A percentile compares a stretch with the other conserved stretches of the same genome.
phyloP scores from a whole-genome alignment of 2,329 filamentous ascomycete genomes.

The Verticillium nonalfalfae region DNA sequence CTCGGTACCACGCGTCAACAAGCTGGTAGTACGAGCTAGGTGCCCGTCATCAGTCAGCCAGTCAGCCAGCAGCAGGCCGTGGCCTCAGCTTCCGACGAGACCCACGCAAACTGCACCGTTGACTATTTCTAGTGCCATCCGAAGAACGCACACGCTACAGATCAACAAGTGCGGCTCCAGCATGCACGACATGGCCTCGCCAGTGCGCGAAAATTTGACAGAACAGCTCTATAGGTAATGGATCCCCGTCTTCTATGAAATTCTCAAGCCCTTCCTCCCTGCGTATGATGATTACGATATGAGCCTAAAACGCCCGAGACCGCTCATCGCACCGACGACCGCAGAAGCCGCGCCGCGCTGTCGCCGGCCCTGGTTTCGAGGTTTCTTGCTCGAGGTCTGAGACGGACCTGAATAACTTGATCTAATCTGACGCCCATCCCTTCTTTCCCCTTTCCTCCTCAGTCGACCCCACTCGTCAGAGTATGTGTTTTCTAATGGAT shows the following conservation, averaged over 20 bases:
- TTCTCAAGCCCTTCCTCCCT: neutral
- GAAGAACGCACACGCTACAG: neutral
- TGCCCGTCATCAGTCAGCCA: neutral
- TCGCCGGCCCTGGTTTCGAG: constrained; percentile 38
- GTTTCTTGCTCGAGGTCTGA: constrained; percentile 26
- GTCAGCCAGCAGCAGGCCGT: neutral
- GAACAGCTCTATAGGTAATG: neutral
- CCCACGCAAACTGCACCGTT: neutral
- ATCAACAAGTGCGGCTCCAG: neutral
- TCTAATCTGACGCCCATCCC: constrained; percentile 50
- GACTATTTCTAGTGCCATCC: neutral
- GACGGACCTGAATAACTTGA: constrained; percentile 47
- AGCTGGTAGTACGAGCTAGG: neutral
- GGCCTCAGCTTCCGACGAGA: neutral
- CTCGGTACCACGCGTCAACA: neutral
- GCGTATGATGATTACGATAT: constrained; percentile 31
- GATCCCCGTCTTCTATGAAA: neutral
- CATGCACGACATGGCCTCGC: no score
- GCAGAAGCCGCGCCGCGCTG: constrained; percentile 41
- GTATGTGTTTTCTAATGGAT: constrained; percentile 8
- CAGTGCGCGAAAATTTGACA: no score
- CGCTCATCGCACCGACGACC: constrained; percentile 9
- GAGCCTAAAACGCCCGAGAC: constrained; percentile 25
- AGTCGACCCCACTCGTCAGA: neutral
- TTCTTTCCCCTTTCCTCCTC: constrained; percentile 8